Evolutionary conservation across 768 basidiomycete genomes (phyloP), one percentile per base, ranked within the genome.

Genomic region (Auricularia sp.): DNA sequence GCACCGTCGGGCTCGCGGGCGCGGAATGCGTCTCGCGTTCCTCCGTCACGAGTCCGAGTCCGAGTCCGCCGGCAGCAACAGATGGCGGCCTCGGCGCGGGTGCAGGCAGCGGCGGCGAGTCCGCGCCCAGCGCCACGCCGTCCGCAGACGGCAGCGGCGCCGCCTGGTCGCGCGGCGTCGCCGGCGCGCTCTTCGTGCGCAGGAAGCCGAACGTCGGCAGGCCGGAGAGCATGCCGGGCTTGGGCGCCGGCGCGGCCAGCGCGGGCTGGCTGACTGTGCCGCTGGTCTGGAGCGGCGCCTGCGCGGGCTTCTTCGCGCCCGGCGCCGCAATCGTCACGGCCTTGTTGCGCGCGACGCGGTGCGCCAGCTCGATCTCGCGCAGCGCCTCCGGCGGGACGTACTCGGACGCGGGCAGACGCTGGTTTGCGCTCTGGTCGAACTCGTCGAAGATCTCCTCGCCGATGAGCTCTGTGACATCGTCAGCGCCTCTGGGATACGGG

Each of bases 401-500:
- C 63, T 71, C 76, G 23, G 75, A 79, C 67, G 79, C 70, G 72
- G 83, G 70, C 80, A 81, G 12, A 79, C 83, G 66, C 79, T 83
- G n/a, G 83, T 83, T 12, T 63, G 64, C 54, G 64, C 90, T 84
- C 11, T 83, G 81, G 70, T 93, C 92, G 71, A 91, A 93, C 75
- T 94, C 93, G 70, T 94, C 91, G 66, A 90, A 91, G 62, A 95
- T 93, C 70, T 94, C 93, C 75, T 94, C 91, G 14, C 93, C 93
- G 64, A 95, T 94, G 11, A 95, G 80, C 71, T 94, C 93, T 91
- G 69, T 8, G 59, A 34, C 43, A 64, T 35, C 12, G 36, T 14
- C 23, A 8, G 21, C 47, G 54, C 8, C 36, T 42, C 39, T 42
- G 39, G 8, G 39, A 29, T 29, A 29, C 39, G 61, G 21, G 4